Base-by-base conservation (phyloP, 495 filamentous ascomycete species). In the Aspergillus conjunctus region DNA sequence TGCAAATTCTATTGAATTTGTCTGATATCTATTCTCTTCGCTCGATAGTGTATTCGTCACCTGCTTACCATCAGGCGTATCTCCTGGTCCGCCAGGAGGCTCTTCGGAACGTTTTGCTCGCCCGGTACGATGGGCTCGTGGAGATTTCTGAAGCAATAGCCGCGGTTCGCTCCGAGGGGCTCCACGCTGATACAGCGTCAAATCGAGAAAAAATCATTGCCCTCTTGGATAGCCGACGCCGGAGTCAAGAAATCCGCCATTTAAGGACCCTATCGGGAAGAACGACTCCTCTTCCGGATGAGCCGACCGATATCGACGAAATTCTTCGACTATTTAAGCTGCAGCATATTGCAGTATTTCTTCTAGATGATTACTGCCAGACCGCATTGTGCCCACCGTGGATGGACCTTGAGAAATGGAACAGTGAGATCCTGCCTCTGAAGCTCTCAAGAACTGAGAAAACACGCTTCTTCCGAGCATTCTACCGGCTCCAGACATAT, bases 151-250 rank as follows among this genome's bases (percentile, higher is more conserved):
- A 64, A 32, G 62, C 58, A 31, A 57, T 64, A 39, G 54, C 48
- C n/a, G 62, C 62, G 11, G 45, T 64, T 53, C 62, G 62, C 31
- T 64, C 62, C 6, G 48, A 33, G 21, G 37, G 58, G 0, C 21
- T 64, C 3, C 51, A 53, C 21, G 57, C 57, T 14, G 4, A 3
- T 41, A 31, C 9, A 11, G 21, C 46, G 41, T 52, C 53, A 2
- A 46, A 64, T 48, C 56, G 51, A 30, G 46, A 49, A 12, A 60
- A 57, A 21, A 60, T 64, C 7, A 48, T 60, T 49, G 37, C 57
- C 11, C 39, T 64, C 22, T 26, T 64, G 1, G 57, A 64, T 33
- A 7, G 11, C 18, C 15, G 57, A 53, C 58, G 57, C 14, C 62
- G 62, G 17, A 48, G 54, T 20, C 37, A 60, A 20, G 57, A 64